These are phyloP conservation scores for Leavenworthia alabamica DNA, from an alignment of 345 rosid genomes.

Conservation along the genomic window DNA sequence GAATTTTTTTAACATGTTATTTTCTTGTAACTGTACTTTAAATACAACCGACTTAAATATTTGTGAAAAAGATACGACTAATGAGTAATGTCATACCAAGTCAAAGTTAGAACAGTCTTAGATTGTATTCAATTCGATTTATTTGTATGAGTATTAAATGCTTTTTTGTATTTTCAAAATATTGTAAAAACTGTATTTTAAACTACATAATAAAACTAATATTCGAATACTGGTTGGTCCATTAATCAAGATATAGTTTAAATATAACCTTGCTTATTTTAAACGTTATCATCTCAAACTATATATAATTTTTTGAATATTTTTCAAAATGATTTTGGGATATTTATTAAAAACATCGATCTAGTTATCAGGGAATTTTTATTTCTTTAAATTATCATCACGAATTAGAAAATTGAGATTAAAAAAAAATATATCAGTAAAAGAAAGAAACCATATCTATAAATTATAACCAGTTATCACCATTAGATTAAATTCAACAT, in stretches of 20 bases:
- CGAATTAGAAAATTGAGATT: background rate
- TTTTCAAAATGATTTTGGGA: background rate
- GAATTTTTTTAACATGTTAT: background rate
- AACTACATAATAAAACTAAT: background rate
- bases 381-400: constrained; percentile 12
- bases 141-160: background rate
- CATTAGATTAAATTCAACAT: constrained; percentile 23
- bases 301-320: background rate
- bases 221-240: background rate
- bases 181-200: background rate
- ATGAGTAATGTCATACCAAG: too few species aligned
- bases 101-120: too few species aligned
- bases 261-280: background rate
- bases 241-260: background rate
- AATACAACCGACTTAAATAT: constrained; percentile 6
- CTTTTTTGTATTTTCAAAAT: background rate
- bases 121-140: background rate
- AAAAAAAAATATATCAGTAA: too few species aligned
- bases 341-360: background rate
- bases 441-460: too few species aligned
- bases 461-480: too few species aligned
- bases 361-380: constrained; percentile 15
- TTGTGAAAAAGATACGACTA: background rate
- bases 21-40: constrained; percentile 7
- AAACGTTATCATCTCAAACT: background rate